Conservation (phyloP, 345 rosid genomes). For the Salix suchowensis region DNA sequence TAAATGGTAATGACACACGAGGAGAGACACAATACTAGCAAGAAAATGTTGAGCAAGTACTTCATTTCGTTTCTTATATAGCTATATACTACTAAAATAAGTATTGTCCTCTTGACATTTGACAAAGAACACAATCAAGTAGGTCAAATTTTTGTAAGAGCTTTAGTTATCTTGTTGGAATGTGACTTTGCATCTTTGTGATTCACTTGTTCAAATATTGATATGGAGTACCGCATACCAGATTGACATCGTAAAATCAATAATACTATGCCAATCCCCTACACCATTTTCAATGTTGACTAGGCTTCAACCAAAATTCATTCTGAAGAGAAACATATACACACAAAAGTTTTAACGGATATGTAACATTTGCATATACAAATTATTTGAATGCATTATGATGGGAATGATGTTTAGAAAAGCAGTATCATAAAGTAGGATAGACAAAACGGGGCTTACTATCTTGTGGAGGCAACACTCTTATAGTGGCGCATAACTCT, state of each 20-base stretch:
- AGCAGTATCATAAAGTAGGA: neutral
- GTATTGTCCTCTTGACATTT: neutral
- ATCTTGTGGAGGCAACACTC: slow-evolving; percentile 85
- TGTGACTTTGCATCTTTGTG: neutral
- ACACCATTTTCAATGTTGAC: neutral
- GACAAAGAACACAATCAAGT: neutral
- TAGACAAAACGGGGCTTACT: slow-evolving; percentile 45
- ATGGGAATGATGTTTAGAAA: neutral
- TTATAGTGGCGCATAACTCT: slow-evolving; percentile 80
- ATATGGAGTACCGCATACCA: neutral
- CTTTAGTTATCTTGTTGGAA: neutral
- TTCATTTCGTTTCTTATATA: neutral
- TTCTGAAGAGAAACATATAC: neutral
- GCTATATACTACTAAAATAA: neutral
- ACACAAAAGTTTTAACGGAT: neutral
- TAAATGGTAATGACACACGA: neutral
- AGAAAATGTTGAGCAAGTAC: neutral
- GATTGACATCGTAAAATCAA: neutral
- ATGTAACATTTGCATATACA: neutral
- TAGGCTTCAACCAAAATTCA: neutral
- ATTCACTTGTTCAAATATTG: neutral
- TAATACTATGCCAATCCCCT: neutral
- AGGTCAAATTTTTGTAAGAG: neutral
- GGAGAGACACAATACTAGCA: neutral
- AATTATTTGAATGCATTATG: neutral